phyloP scores from a whole-genome alignment of 805 yeast genomes.

The Saturnispora silvae region DNA sequence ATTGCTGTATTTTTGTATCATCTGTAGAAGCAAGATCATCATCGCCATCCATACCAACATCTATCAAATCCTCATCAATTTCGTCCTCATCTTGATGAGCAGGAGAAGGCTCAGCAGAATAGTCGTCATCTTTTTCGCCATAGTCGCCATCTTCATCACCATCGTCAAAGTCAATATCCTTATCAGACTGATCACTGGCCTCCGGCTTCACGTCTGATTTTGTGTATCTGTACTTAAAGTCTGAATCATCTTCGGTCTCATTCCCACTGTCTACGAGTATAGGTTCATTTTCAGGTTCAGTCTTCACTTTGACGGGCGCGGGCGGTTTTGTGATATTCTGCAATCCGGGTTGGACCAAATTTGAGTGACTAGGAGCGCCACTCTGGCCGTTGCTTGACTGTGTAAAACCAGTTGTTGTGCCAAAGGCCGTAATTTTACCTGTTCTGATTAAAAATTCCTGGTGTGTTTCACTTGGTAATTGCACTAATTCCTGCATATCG shows the following conservation, averaged over 20 bases:
- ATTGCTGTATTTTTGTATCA: background rate
- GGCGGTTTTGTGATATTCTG: constrained; percentile 11
- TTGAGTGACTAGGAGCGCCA: constrained; percentile 29
- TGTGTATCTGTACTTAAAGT: constrained; percentile 2
- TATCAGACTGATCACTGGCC: too few species aligned
- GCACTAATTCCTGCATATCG: constrained; percentile 2
- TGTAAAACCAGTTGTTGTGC: constrained; percentile 51
- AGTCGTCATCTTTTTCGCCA: constrained; percentile 4
- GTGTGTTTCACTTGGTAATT: constrained; percentile 63
- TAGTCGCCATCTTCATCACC: too few species aligned
- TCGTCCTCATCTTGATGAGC: constrained; percentile 13
- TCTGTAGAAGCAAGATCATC: constrained; percentile 8
- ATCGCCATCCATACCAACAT: constrained; percentile 9
- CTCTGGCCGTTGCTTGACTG: constrained; percentile 21
- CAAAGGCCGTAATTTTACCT: constrained; percentile 92
- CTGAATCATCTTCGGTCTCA: constrained; percentile 8
- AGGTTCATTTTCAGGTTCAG: too few species aligned
- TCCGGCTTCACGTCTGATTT: constrained; percentile 12
- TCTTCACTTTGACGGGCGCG: constrained; percentile 5
- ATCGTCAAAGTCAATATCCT: too few species aligned
- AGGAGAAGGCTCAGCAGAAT: too few species aligned
- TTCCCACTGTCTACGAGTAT: constrained; percentile 2
- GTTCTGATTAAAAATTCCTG: constrained; percentile 75
- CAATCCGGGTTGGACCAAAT: constrained; percentile 42
- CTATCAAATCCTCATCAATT: constrained; percentile 16